phyloP scores from a whole-genome alignment of 1,284 basidiomycete species.

The Meira nashicola region DNA sequence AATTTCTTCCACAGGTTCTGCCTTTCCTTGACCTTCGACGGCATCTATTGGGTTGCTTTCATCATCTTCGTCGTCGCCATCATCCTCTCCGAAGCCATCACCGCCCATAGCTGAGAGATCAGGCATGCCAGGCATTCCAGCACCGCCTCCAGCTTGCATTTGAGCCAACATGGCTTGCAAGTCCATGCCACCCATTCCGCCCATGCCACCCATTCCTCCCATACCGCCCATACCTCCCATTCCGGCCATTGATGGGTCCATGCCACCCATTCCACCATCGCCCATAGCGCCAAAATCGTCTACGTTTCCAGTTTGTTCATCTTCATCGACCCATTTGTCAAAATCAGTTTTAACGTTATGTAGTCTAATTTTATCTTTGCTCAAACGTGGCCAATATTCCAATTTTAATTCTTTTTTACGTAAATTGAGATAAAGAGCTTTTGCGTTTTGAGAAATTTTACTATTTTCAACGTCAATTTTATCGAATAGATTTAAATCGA shows the following conservation, averaged over 20 bases:
- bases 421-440: slow-evolving; percentile 46
- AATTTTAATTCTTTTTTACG: slow-evolving; percentile 46
- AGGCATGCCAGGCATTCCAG: slow-evolving; percentile 31
- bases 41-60: slow-evolving; percentile 24
- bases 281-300: slow-evolving; percentile 21
- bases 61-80: slow-evolving; percentile 47
- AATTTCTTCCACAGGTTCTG: slow-evolving; percentile 29
- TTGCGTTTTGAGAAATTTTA: slow-evolving; percentile 47
- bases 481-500: slow-evolving; percentile 50
- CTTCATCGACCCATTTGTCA: slow-evolving; percentile 54
- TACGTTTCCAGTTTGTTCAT: slow-evolving; percentile 48
- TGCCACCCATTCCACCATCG: slow-evolving; percentile 26
- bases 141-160: slow-evolving; percentile 22
- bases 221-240: slow-evolving; percentile 49
- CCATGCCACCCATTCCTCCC: slow-evolving; percentile 45
- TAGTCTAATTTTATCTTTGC: slow-evolving; percentile 52
- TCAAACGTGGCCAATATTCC: slow-evolving; percentile 53
- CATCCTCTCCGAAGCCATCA: slow-evolving; percentile 26
- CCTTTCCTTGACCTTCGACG: slow-evolving; percentile 59
- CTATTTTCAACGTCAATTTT: slow-evolving; percentile 43
- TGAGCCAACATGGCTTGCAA: slow-evolving; percentile 16
- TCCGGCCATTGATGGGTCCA: slow-evolving; percentile 19
- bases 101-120: slow-evolving; percentile 34
- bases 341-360: slow-evolving; percentile 55
- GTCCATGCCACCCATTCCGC: slow-evolving; percentile 42